Percentiles rank a stretch among this genome's conserved stretches.
Conservation (phyloP, 2,329 filamentous ascomycete genomes). For the Colletotrichum siamense region DNA sequence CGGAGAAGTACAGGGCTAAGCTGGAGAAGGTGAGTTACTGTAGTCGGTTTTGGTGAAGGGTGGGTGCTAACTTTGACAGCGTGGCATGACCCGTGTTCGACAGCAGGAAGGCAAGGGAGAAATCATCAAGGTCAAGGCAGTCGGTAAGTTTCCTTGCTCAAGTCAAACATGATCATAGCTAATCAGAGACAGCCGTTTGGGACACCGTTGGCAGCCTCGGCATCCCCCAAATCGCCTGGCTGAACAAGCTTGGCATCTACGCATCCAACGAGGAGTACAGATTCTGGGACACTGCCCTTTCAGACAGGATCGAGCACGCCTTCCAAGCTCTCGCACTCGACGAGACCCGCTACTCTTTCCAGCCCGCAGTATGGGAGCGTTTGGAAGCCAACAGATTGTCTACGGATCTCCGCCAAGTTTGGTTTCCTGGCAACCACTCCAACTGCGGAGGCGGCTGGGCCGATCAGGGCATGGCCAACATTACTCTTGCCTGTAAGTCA, state of each 20-base stretch:
- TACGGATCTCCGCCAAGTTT: slow-evolving; percentile 56
- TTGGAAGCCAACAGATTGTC: slow-evolving; percentile 38
- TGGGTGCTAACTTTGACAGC: not conserved
- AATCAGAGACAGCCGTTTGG: slow-evolving; percentile 37
- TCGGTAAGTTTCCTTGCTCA: slow-evolving; percentile 32
- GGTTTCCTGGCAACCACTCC: slow-evolving; percentile 75
- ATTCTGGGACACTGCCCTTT: slow-evolving; percentile 60
- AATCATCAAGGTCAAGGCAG: slow-evolving; percentile 52
- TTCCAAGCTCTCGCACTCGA: slow-evolving; percentile 66
- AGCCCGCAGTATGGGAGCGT: slow-evolving; percentile 61
- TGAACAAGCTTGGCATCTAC: slow-evolving; percentile 52
- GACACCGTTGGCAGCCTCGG: slow-evolving; percentile 49
- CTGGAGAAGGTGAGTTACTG: slow-evolving; percentile 48
- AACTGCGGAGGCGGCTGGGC: slow-evolving; percentile 74
- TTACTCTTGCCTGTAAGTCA: slow-evolving; percentile 41
- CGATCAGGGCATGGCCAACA: slow-evolving; percentile 50
- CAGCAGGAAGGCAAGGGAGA: slow-evolving; percentile 39
- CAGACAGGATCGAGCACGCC: slow-evolving; percentile 58
- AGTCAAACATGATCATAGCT: slow-evolving; percentile 22
- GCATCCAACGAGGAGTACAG: slow-evolving; percentile 52
- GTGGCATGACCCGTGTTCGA: slow-evolving; percentile 44
- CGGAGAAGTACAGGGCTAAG: slow-evolving; percentile 45
- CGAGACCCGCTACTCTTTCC: slow-evolving; percentile 59
- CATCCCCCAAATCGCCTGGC: slow-evolving; percentile 50
- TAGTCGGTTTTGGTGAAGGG: not conserved